phyloP scores from a whole-genome alignment of 129 eudicot species.

The Gnaphalium uliginosum region DNA sequence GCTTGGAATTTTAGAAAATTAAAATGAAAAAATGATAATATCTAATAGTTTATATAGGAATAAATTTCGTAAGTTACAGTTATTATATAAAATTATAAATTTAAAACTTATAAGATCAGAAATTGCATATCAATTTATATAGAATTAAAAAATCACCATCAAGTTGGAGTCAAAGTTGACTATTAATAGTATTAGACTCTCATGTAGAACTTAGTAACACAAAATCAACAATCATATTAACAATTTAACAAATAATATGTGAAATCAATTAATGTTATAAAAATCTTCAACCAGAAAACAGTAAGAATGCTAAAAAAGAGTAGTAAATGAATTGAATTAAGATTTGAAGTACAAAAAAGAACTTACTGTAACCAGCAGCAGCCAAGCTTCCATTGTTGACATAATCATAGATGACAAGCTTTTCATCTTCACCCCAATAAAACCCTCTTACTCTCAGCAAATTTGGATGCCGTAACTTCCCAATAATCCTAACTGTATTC shows the following conservation, averaged over 20 bases:
- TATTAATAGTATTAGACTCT: neutral
- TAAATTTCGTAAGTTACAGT: neutral
- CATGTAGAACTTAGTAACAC: neutral
- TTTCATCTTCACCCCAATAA: constrained; percentile 90
- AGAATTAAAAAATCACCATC: neutral
- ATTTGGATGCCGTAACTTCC: constrained; percentile 69
- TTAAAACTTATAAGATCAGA: neutral
- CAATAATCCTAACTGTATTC: constrained; percentile 50
- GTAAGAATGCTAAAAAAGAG: neutral
- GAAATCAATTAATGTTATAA: too few relatives aligned
- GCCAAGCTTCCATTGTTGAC: constrained; percentile 91
- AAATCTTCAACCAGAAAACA: too few relatives aligned
- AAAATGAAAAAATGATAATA: neutral
- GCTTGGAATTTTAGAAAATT: constrained; percentile 28
- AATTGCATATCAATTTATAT: neutral
- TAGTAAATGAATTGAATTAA: too few relatives aligned
- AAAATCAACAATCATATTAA: neutral
- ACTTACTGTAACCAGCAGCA: constrained; percentile 75
- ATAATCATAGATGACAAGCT: constrained; percentile 84
- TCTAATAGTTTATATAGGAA: constrained; percentile 12
- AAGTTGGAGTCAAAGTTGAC: neutral
- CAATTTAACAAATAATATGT: too few relatives aligned
- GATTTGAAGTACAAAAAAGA: neutral
- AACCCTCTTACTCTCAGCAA: constrained; percentile 77
- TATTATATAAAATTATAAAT: neutral